Percentiles rank a stretch among this genome's conserved stretches.
Evolutionary conservation across 345 rosid genomes (phyloP).

Genomic region (Cochlearia excelsa): DNA sequence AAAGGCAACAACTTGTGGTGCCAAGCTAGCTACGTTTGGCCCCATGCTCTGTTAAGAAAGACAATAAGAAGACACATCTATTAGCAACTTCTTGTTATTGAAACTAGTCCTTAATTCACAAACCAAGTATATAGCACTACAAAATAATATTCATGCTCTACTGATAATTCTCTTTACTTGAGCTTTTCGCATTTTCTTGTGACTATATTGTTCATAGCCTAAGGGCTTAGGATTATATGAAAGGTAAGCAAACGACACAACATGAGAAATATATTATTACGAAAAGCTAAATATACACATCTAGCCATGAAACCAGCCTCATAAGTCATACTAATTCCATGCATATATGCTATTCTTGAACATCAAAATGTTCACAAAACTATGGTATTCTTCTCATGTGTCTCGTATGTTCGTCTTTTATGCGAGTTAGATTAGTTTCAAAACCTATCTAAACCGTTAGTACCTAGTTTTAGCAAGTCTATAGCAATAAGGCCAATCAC

Average conservation of each 20-base stretch:
- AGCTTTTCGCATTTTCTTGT: neutral
- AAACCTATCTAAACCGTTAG: slow-evolving; percentile 2
- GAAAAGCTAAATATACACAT: slow-evolving; percentile 5
- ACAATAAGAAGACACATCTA: slow-evolving; percentile 19
- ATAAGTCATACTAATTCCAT: neutral
- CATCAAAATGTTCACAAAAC: slow-evolving; percentile 1
- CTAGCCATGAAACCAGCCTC: neutral
- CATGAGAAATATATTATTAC: neutral
- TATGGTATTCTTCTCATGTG: slow-evolving; percentile 11
- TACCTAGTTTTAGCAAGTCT: slow-evolving; percentile 6
- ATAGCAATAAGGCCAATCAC: slow-evolving; percentile 1
- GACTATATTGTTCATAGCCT: neutral
- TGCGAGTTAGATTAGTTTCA: neutral
- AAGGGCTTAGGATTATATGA: neutral
- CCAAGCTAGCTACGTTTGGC: slow-evolving; percentile 31
- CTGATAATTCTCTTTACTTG: neutral
- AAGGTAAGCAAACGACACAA: slow-evolving; percentile 13
- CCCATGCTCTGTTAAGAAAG: slow-evolving; percentile 34
- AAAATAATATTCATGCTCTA: neutral
- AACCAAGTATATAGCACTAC: slow-evolving; percentile 17
- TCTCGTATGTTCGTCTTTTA: slow-evolving; percentile 7
- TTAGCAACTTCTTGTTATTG: neutral
- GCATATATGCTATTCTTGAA: slow-evolving; percentile 15
- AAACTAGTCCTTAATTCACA: slow-evolving; percentile 14
- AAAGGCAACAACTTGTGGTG: slow-evolving; percentile 6